Evolutionary conservation across 768 basidiomycete species (phyloP).

Genomic region (Lepiota venenata): DNA sequence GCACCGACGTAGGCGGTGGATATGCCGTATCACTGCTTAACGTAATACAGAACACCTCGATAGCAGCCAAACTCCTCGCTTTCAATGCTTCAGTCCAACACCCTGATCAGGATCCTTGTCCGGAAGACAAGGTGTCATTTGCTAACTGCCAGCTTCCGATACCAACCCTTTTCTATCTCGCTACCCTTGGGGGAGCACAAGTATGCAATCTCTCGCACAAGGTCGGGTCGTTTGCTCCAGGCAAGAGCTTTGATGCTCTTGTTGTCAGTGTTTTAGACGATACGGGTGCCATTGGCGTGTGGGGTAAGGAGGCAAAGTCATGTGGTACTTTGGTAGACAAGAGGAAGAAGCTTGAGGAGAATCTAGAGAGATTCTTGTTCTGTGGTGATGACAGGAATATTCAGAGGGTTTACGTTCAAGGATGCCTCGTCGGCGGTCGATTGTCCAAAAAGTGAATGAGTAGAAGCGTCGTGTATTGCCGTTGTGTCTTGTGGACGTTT

Average conservation of each 20-base stretch:
- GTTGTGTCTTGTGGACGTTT: too few relatives aligned
- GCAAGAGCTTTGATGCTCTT: slow-evolving; percentile 83
- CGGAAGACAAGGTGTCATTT: slow-evolving; percentile 18
- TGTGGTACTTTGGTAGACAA: slow-evolving; percentile 19
- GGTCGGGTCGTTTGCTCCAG: background rate
- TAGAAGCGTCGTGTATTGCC: too few relatives aligned
- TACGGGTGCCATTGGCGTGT: slow-evolving; percentile 44
- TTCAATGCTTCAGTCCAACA: slow-evolving; percentile 30
- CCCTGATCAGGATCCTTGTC: background rate
- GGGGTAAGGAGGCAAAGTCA: slow-evolving; percentile 20
- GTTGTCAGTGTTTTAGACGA: slow-evolving; percentile 56
- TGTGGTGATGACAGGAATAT: slow-evolving; percentile 88
- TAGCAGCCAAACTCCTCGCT: slow-evolving; percentile 74
- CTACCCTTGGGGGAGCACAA: slow-evolving; percentile 87
- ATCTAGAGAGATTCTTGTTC: slow-evolving; percentile 84
- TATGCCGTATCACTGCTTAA: slow-evolving; percentile 78
- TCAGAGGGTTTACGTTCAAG: slow-evolving; percentile 81
- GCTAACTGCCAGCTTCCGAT: slow-evolving; percentile 64
- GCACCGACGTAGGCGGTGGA: slow-evolving; percentile 91
- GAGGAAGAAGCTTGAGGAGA: slow-evolving; percentile 43
- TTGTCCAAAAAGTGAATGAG: slow-evolving; percentile 16
- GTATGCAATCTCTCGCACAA: slow-evolving; percentile 29
- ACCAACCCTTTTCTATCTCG: slow-evolving; percentile 80
- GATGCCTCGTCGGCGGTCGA: slow-evolving; percentile 71
- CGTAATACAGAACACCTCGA: slow-evolving; percentile 70